Conservation (phyloP, 768 basidiomycete genomes). For the Aureoboletus auriporus region DNA sequence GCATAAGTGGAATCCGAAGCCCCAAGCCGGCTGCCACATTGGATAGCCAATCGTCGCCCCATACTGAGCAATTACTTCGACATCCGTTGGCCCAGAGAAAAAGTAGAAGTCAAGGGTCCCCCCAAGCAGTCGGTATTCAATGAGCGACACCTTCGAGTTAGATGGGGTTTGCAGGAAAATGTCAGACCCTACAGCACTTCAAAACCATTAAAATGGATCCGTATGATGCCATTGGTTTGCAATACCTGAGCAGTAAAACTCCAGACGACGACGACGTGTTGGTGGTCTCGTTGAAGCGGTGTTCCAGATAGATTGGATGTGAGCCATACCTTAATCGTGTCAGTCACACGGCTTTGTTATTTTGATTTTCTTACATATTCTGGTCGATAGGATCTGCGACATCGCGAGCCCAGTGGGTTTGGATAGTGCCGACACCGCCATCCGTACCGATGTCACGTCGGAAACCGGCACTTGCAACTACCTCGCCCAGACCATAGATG, state of each 20-base stretch:
- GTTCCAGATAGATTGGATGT: conserved; percentile 70
- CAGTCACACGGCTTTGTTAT: background rate
- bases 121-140: conserved; percentile 72
- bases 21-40: conserved; percentile 70
- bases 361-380: conserved; percentile 47
- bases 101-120: conserved; percentile 80
- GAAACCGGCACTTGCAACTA: conserved; percentile 65
- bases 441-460: conserved; percentile 53
- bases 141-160: conserved; percentile 49
- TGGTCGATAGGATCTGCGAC: conserved; percentile 59
- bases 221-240: background rate
- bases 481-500: conserved; percentile 77
- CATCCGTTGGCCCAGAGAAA: conserved; percentile 51
- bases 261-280: conserved; percentile 63
- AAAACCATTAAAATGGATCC: conserved; percentile 5
- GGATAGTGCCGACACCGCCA: conserved; percentile 52
- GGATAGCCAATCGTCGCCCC: conserved; percentile 63
- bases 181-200: conserved; percentile 65
- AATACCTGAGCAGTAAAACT: conserved; percentile 66
- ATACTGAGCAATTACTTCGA: conserved; percentile 68
- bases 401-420: conserved; percentile 67
- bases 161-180: conserved; percentile 62
- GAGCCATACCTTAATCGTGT: conserved; percentile 53
- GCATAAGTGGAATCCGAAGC: conserved; percentile 77
- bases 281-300: conserved; percentile 54